Evolutionary conservation across 495 filamentous ascomycete genomes (phyloP).

Genomic region (Hypoxylon subgilvum): DNA sequence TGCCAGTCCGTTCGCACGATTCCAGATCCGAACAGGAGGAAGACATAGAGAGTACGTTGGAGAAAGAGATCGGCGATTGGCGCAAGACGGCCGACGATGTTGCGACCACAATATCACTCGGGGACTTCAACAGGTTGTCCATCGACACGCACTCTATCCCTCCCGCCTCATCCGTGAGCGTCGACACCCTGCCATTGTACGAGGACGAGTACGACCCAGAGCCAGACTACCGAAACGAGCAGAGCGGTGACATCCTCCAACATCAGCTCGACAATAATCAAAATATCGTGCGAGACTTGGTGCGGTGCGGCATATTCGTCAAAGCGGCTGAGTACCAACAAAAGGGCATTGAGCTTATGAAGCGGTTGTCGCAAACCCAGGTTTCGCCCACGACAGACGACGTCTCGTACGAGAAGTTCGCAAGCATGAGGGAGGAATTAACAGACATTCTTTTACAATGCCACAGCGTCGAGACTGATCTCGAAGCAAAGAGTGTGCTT

Average conservation of each 20-base stretch:
- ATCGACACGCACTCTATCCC: slow-evolving; percentile 8
- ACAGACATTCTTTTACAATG: slow-evolving; percentile 30
- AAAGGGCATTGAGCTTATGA: slow-evolving; percentile 29
- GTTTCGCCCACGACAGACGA: neutral
- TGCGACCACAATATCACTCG: slow-evolving; percentile 23
- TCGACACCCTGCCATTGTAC: slow-evolving; percentile 17
- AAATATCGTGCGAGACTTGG: slow-evolving; percentile 14
- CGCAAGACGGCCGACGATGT: slow-evolving; percentile 30
- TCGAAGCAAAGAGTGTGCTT: slow-evolving; percentile 25
- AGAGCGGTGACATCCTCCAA: slow-evolving; percentile 17
- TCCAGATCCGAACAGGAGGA: neutral
- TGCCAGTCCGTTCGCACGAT: neutral
- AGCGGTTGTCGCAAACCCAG: slow-evolving; percentile 8
- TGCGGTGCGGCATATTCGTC: slow-evolving; percentile 15
- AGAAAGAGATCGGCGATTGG: slow-evolving; percentile 30
- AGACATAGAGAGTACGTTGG: slow-evolving; percentile 7
- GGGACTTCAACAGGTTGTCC: slow-evolving; percentile 2
- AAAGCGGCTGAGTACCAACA: slow-evolving; percentile 26
- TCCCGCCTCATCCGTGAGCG: slow-evolving; percentile 3
- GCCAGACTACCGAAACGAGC: slow-evolving; percentile 5
- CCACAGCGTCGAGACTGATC: slow-evolving; percentile 12
- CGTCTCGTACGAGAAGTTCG: slow-evolving; percentile 4
- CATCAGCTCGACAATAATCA: slow-evolving; percentile 26
- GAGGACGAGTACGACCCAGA: slow-evolving; percentile 30
- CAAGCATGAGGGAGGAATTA: slow-evolving; percentile 33